Evolutionary conservation across 208 protist genomes (phyloP).

Genomic region (Plasmodiophora brassicae): DNA sequence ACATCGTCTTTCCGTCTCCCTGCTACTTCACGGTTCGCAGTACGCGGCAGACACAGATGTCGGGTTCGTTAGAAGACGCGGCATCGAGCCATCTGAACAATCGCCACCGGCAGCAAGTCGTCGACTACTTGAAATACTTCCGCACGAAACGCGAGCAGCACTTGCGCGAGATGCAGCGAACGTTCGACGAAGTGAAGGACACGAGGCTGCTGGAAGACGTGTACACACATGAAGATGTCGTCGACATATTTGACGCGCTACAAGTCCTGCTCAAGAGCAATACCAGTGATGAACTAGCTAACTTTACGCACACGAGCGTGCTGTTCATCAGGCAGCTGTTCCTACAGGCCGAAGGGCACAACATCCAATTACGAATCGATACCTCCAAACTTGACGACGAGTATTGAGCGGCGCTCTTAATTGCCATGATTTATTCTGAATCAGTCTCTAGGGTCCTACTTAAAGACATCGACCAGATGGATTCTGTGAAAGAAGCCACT

Average conservation of each 20-base stretch:
- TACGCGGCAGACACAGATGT: no score
- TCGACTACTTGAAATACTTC: constrained; percentile 3
- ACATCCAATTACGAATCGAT: neutral
- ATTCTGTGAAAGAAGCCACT: neutral
- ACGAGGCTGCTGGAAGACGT: neutral
- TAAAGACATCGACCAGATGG: constrained; percentile 16
- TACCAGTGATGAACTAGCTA: neutral
- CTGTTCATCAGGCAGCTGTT: constrained; percentile 12
- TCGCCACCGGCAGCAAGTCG: neutral
- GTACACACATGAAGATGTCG: constrained; percentile 20
- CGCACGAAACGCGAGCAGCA: constrained; percentile 17
- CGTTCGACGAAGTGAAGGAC: constrained; percentile 22
- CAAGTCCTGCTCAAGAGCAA: neutral
- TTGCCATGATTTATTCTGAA: neutral
- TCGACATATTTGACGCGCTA: neutral
- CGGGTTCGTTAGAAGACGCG: neutral
- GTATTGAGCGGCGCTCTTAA: neutral
- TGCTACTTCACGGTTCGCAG: no score
- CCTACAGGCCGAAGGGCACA: constrained; percentile 9
- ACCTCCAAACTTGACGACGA: constrained; percentile 20
- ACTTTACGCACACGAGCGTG: neutral
- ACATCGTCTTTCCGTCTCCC: no score
- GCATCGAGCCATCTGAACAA: neutral
- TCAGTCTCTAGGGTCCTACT: neutral
- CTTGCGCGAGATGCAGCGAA: neutral